phyloP scores from a whole-genome alignment of 495 filamentous ascomycete genomes.

The Ramalina intermedia region DNA sequence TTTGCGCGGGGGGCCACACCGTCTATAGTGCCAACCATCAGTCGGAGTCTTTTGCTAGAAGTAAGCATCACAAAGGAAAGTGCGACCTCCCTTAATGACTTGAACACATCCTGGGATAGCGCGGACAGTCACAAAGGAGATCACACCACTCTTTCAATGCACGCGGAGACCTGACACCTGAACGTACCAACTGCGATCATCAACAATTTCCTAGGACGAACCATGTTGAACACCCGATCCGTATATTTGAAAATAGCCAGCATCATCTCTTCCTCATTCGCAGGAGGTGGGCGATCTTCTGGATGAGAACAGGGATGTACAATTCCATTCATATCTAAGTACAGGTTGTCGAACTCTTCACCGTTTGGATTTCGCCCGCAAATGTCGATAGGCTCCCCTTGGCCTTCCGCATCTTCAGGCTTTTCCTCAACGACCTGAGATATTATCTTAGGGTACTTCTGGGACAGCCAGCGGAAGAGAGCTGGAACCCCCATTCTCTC shows the following conservation, averaged over 20 bases:
- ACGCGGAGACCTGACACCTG: neutral
- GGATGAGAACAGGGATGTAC: conserved; percentile 98
- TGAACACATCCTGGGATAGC: conserved; percentile 2
- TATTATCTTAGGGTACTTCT: conserved; percentile 94
- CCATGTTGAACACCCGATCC: conserved; percentile 96
- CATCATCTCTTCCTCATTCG: conserved; percentile 99
- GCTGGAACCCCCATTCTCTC: conserved; percentile 85
- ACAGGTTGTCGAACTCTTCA: conserved; percentile 95
- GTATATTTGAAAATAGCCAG: conserved; percentile 93
- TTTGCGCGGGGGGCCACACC: conserved; percentile 89
- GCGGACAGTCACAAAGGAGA: neutral
- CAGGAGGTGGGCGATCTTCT: conserved; percentile 79
- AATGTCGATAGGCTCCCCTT: conserved; percentile 67
- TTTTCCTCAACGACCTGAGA: conserved; percentile 77
- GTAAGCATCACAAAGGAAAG: neutral
- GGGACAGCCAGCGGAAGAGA: conserved; percentile 83
- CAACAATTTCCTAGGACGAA: conserved; percentile 82
- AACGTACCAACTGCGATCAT: conserved; percentile 93
- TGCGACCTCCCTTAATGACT: conserved; percentile 12
- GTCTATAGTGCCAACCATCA: conserved; percentile 39
- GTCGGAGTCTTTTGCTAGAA: conserved; percentile 4
- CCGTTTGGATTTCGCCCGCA: conserved; percentile 88
- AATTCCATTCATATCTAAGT: conserved; percentile 99
- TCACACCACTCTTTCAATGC: neutral
- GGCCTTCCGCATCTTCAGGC: conserved; percentile 62